Evolutionary conservation across 2,329 filamentous ascomycete species (phyloP).

Genomic region (Verticillium zaregamsianum): DNA sequence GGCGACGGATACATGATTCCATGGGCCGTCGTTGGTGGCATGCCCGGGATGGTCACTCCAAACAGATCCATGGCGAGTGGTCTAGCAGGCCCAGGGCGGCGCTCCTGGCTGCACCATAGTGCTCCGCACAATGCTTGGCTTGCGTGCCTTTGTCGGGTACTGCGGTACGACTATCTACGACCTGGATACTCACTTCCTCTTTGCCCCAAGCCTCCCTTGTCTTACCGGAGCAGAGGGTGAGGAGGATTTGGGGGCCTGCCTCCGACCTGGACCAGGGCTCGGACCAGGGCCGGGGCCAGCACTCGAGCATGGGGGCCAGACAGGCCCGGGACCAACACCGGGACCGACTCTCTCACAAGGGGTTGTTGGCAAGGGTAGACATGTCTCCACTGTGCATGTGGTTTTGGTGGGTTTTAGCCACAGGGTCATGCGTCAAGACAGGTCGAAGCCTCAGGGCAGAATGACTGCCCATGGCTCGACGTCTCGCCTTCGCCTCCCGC

Average conservation of each 20-base stretch:
- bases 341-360: background rate
- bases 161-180: background rate
- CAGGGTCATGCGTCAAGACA: background rate
- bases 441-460: slow-evolving; percentile 2
- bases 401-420: background rate
- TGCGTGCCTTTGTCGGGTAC: background rate
- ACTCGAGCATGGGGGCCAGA: background rate
- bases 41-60: too few relatives aligned
- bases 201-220: background rate
- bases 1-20: background rate
- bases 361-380: background rate
- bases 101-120: background rate
- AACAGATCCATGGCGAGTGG: background rate
- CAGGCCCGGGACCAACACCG: background rate
- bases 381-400: background rate
- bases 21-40: background rate
- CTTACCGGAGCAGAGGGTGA: background rate
- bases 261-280: background rate
- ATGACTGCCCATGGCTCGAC: slow-evolving; percentile 2
- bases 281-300: background rate
- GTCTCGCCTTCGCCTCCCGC: background rate
- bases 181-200: background rate
- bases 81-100: background rate
- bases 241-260: background rate
- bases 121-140: background rate